phyloP scores from a whole-genome alignment of 2,329 filamentous ascomycete species.

The Colletotrichum paranaense region DNA sequence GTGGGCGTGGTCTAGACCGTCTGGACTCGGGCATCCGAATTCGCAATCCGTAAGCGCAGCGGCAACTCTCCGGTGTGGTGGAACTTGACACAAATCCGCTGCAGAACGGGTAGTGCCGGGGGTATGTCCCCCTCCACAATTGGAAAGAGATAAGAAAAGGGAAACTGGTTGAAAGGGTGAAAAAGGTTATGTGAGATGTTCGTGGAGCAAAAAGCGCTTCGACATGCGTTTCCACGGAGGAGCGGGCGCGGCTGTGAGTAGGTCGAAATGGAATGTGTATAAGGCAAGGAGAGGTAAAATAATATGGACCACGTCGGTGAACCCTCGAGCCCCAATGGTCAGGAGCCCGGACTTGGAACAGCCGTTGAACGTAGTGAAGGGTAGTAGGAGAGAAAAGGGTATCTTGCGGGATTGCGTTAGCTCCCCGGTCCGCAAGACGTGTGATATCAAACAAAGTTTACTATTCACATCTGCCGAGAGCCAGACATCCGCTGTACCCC shows the following conservation, averaged over 20 bases:
- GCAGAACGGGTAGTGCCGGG: background rate
- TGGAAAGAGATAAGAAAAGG: background rate
- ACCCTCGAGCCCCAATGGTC: background rate
- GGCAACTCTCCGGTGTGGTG: background rate
- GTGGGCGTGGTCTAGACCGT: conserved; percentile 2
- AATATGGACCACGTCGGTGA: background rate
- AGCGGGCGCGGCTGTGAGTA: conserved; percentile 7
- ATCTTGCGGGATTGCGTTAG: background rate
- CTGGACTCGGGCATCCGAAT: background rate
- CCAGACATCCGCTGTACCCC: background rate
- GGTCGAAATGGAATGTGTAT: conserved; percentile 17
- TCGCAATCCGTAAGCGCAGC: background rate
- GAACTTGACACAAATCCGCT: background rate
- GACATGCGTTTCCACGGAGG: conserved; percentile 22
- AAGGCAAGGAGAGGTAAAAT: background rate
- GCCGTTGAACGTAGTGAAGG: background rate
- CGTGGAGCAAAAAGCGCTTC: conserved; percentile 32
- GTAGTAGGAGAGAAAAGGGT: background rate
- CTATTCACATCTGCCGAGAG: conserved; percentile 17
- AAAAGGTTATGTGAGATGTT: conserved; percentile 9
- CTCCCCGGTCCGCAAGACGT: background rate
- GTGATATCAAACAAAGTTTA: conserved; percentile 26
- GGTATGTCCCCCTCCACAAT: conserved; percentile 2
- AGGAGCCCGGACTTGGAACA: background rate
- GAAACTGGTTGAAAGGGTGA: background rate